Evolutionary conservation across 164 flowering plant genomes (phyloP), one percentile per base, ranked within the genome.

Genomic region (Cinnamomum micranthum): DNA sequence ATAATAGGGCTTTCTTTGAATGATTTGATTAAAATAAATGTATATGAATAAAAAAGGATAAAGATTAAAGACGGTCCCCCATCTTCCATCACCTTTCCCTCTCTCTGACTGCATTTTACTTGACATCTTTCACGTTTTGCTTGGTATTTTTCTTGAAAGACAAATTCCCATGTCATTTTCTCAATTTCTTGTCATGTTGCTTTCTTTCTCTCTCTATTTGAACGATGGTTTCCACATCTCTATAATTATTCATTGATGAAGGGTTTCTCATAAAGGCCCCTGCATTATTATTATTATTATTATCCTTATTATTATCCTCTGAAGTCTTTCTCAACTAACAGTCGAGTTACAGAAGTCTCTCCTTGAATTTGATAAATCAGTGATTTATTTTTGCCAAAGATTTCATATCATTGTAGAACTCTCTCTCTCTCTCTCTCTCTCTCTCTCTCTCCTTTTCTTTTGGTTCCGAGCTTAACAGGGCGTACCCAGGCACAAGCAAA

Each of bases 41-140:
- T 10, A 60, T 25, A 60, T 19, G 41, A 63, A 64, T 64, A 24
- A 14, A 63, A 12, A 20, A 69, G 35, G 35, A 31, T 31, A 31
- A 31, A 47, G 25, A 2, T 6, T 41, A 55, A 64, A 64, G 68
- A 68, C 14, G 69, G 69, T 73, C 75, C 35, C 75, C 69, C 59
- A 60, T 52, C 59, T 50, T 9, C 68, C 58, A 33, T 63, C 52
- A 35, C 19, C 24, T 25, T 27, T 50, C 22, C 22, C 59, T 64
- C 51, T 47, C 58, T 41, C 6, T 52, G 15, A 14, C 69, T 63
- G 33, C 28, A 24, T 64, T 64, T 23, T 64, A 23, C 31, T 64
- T 22, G 67, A 13, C 22, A 3, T n/a, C 14, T 64, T 13, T 64
- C 67, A 3, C 67, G 12, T 64, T 64, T 64, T 25, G 27, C 14